Evolutionary conservation across 2,329 filamentous ascomycete genomes (phyloP), one percentile per base, ranked within the genome.

Genomic region (Colletotrichum noveboracense): DNA sequence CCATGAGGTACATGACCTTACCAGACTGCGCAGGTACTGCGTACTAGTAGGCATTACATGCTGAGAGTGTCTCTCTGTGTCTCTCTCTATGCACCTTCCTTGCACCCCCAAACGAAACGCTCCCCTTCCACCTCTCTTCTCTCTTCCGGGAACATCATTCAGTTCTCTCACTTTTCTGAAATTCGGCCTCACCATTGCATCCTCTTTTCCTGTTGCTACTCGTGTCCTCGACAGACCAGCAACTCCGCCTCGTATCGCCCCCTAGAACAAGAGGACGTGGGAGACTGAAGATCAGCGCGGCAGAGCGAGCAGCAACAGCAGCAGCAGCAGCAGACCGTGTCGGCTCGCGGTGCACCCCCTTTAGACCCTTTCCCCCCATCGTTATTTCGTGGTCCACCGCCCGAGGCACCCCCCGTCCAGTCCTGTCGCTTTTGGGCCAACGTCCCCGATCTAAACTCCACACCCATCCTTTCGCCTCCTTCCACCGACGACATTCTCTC

Each of bases 321-420:
- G 16, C 18, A n/a, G 58, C 30, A n/a, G 58, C 30, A 55, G 36
- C 21, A 56, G 68, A 64, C 43, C 43, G 70, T 64, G 70, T 60
- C 73, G 43, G 64, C 64, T 66, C 56, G 73, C 34, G 55, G 43
- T 73, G 70, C 64, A 68, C 32, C 34, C 62, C 73, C 72, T 66
- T 67, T 75, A 73, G 70, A 75, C 73, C 70, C 70, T 58, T 71
- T 60, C 55, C 52, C 69, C 70, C 64, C 64, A 74, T 73, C 74
- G 70, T 75, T 75, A 75, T 75, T 75, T 75, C 70, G 48, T 65
- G 74, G 74, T 75, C 74, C 74, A 75, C 74, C 30, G 70, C 74
- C 74, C 70, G 70, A 75, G 74, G 56, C 28, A 64, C 34, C 74
- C 72, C 73, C 71, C 69, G 71, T 66, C 65, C 70, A 73, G 38